Base-by-base conservation (phyloP, 2,329 filamentous ascomycete genomes). In the Tolypocladium paradoxum region DNA sequence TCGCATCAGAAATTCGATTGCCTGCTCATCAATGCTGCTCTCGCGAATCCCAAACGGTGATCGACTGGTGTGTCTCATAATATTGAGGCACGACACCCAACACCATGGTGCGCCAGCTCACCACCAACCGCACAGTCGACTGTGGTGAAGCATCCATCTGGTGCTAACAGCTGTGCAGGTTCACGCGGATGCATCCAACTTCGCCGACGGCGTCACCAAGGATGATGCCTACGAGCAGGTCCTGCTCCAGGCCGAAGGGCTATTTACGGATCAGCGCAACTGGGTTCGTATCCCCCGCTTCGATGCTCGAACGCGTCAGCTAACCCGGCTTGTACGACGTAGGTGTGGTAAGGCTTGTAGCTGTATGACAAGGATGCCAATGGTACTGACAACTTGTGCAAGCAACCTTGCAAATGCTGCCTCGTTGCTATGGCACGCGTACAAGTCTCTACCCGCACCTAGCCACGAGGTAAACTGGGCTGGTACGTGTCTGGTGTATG, bases 141-240 rank as follows among this genome's bases (percentile, higher is more conserved):
- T 8, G 9, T 6, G 18, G 18, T 14, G 27, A 31, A 33, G 11
- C 7, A 8, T 4, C 18, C 7, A 8, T 4, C 18, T 18, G 43
- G 18, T 20, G 43, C 43, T 31, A 29, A 22, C 20, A 5, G 27
- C 27, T 50, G 18, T 11, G 11, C 53, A 83, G 85, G 85, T 88
- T 54, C 88, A 92, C 71, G 88, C 88, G 50, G 87, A 92, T 65
- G 82, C 87, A 3, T 88, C 87, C 51, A 88, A 82, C 62, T 92
- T 92, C 68, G 76, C 74, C 49, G 64, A 76, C 16, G 82, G 81
- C 58, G 68, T 89, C 55, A 81, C 76, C 51, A 92, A 91, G 68
- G 74, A 81, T 54, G 81, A 88, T 56, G 87, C 85, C 27, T 91
- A 91, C 59, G 76, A 79, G 57, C 87, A 91, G 62, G 82, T 92